Evolutionary conservation across 176 grass and related monocot species (phyloP).

Genomic region (Calamus simplicifolius): DNA sequence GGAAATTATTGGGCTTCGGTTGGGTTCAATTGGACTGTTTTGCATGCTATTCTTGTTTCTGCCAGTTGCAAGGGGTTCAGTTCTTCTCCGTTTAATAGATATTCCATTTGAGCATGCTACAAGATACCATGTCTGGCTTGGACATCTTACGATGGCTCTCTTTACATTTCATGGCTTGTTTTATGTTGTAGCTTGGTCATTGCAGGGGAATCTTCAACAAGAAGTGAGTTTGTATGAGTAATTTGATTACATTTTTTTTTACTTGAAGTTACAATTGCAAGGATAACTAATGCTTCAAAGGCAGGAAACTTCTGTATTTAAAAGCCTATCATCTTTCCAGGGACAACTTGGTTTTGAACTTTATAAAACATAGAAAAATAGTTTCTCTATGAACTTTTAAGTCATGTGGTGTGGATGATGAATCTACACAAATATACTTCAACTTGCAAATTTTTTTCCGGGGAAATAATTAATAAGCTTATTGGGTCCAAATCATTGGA

Average conservation of each 20-base stretch:
- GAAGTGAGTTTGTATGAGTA: slow-evolving; percentile 46
- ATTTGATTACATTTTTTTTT: neutral
- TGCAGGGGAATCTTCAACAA: slow-evolving; percentile 33
- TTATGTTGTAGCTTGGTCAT: slow-evolving; percentile 46
- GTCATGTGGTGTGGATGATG: too few relatives aligned
- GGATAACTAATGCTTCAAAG: too few relatives aligned
- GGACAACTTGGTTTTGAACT: too few relatives aligned
- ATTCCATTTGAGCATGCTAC: slow-evolving; percentile 98
- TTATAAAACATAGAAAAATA: too few relatives aligned
- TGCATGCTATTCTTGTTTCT: slow-evolving; percentile 88
- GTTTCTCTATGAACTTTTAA: too few relatives aligned
- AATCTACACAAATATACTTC: too few relatives aligned
- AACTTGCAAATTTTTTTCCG: too few relatives aligned
- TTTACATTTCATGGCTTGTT: slow-evolving; percentile 83
- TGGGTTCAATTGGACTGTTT: slow-evolving; percentile 67
- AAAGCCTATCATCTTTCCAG: too few relatives aligned
- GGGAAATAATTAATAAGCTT: too few relatives aligned
- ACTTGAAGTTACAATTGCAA: too few relatives aligned
- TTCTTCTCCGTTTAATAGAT: slow-evolving; percentile 90
- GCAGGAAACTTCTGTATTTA: too few relatives aligned
- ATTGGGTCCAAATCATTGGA: too few relatives aligned
- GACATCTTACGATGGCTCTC: slow-evolving; percentile 90
- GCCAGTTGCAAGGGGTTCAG: slow-evolving; percentile 75
- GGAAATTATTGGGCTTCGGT: slow-evolving; percentile 42
- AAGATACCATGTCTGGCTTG: slow-evolving; percentile 96